phyloP scores from a whole-genome alignment of 2,329 filamentous ascomycete genomes.

The Colletotrichum sp. region DNA sequence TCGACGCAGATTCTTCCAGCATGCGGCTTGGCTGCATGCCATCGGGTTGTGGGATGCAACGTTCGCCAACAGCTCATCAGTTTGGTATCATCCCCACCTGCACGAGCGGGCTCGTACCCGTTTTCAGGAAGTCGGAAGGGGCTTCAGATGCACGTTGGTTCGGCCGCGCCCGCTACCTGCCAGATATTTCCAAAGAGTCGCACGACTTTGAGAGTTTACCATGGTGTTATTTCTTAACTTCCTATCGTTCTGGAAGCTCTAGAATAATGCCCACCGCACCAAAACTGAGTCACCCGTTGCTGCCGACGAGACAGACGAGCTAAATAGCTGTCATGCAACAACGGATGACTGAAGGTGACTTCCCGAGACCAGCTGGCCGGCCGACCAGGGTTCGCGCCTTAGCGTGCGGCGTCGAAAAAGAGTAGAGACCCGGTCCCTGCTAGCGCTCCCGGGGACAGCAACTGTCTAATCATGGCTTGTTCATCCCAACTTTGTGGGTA shows the following conservation, averaged over 20 bases:
- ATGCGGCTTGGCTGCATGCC: neutral
- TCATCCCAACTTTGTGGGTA: neutral
- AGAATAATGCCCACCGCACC: neutral
- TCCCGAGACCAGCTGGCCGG: neutral
- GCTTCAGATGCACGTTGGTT: neutral
- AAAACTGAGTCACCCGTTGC: neutral
- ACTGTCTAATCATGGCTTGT: neutral
- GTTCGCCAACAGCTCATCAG: neutral
- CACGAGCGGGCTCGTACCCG: neutral
- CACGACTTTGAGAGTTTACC: neutral
- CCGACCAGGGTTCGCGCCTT: neutral
- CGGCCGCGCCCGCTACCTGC: fast-evolving
- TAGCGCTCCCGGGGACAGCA: neutral
- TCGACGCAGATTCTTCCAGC: neutral
- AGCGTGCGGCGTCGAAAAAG: neutral
- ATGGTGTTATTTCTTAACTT: fast-evolving
- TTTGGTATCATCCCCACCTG: fast-evolving
- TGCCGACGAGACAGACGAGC: neutral
- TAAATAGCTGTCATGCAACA: neutral
- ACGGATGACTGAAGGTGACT: neutral
- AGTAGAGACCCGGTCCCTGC: neutral
- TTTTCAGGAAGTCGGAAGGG: neutral
- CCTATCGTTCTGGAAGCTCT: neutral
- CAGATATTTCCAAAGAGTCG: neutral
- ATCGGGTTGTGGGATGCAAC: neutral